These are phyloP conservation scores for Symbiodinium pilosum DNA, from an alignment of 73 alveolate species.

Conservation along the genomic window DNA sequence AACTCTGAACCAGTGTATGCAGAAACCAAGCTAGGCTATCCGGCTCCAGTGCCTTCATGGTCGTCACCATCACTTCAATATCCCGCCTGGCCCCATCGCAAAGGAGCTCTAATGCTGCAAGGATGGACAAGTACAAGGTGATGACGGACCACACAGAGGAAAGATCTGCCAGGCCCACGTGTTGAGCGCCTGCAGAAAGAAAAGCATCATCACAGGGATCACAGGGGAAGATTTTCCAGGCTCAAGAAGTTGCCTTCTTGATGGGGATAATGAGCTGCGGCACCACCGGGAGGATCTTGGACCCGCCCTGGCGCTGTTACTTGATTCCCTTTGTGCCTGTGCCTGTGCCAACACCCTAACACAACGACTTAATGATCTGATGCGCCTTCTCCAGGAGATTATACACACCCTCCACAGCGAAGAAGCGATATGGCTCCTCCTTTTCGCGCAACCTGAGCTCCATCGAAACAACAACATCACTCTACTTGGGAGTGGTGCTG, in stretches of 20 bases:
- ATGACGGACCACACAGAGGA: not conserved
- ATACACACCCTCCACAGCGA: constrained; percentile 99
- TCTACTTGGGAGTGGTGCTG: constrained; percentile 37
- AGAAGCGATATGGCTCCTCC: constrained; percentile 99
- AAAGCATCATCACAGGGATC: not conserved
- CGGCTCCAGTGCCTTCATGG: constrained; percentile 96
- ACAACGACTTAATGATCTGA: too few species aligned
- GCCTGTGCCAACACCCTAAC: too few species aligned
- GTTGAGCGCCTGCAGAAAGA: not conserved
- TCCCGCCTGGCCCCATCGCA: constrained; percentile 98
- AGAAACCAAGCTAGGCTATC: not conserved
- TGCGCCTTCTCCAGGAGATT: constrained; percentile 97
- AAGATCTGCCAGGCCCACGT: not conserved
- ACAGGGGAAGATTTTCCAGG: not conserved
- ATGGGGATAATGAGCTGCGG: constrained; percentile 99
- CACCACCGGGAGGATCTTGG: constrained; percentile 99
- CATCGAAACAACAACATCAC: not conserved
- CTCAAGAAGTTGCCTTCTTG: too few species aligned
- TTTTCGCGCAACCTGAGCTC: constrained; percentile 96
- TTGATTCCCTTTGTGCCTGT: too few species aligned
- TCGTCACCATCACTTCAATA: constrained; percentile 98
- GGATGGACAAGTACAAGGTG: too few species aligned
- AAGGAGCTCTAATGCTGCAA: too few species aligned
- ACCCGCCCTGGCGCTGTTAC: constrained; percentile 97
- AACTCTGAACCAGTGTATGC: not conserved